Conservation (phyloP, 2,329 filamentous ascomycete genomes). For the Trichoderma oligosporum region DNA sequence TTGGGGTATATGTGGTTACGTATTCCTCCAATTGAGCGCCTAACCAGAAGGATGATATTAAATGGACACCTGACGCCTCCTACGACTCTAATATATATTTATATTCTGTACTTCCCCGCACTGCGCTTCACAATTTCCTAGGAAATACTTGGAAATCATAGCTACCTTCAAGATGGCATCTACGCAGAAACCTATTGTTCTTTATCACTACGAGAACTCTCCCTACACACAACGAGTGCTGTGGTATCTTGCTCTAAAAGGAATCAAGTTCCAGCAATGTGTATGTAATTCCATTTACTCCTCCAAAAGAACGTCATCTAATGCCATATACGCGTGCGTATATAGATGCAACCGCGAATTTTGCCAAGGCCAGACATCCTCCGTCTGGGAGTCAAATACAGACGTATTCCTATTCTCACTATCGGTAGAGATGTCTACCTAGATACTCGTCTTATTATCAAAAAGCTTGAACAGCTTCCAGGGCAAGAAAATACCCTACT, state of each 20-base stretch:
- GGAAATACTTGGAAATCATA: not conserved
- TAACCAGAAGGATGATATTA: not conserved
- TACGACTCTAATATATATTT: not conserved
- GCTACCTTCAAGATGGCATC: not conserved
- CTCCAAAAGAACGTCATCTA: not conserved
- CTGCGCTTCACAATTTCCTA: not conserved
- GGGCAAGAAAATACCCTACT: slow-evolving; percentile 31
- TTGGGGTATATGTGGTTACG: not conserved
- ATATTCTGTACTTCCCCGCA: not conserved
- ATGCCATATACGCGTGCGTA: rapidly evolving
- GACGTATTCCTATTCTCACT: slow-evolving; percentile 64
- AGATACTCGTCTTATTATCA: slow-evolving; percentile 65
- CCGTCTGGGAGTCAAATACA: slow-evolving; percentile 59
- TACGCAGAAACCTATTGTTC: not conserved
- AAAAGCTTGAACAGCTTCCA: slow-evolving; percentile 54
- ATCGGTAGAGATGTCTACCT: slow-evolving; percentile 65
- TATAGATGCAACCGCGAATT: slow-evolving; percentile 58
- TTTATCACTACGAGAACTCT: slow-evolving; percentile 12
- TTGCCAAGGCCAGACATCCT: slow-evolving; percentile 63
- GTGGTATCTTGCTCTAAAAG: slow-evolving; percentile 64
- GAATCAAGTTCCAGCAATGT: slow-evolving; percentile 63
- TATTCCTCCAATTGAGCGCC: not conserved
- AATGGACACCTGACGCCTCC: not conserved
- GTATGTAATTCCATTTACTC: slow-evolving; percentile 38
- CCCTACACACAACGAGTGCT: slow-evolving; percentile 37